A percentile compares a stretch with the other conserved stretches of the same genome.
Conservation (phyloP, 345 rosid species). For the Sapria himalayana region DNA sequence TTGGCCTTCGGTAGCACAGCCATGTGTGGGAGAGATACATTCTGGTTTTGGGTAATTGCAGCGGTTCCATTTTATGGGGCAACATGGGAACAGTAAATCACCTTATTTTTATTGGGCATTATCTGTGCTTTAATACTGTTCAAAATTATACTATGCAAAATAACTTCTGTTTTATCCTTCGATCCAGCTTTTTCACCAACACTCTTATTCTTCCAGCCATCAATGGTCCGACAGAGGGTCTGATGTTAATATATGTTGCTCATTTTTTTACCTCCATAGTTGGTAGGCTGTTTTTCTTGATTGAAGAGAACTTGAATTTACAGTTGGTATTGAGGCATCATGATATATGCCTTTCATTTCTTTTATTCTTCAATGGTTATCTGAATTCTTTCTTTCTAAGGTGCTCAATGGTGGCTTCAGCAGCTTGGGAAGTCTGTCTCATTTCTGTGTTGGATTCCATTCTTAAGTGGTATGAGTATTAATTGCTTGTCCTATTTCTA, state of each 20-base stretch:
- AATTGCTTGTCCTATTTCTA: too few relatives aligned
- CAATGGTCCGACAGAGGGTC: slow-evolving; percentile 97
- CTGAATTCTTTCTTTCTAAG: slow-evolving; percentile 15
- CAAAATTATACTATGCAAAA: too few relatives aligned
- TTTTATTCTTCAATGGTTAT: slow-evolving; percentile 5
- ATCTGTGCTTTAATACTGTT: too few relatives aligned
- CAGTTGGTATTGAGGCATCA: too few relatives aligned
- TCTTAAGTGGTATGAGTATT: slow-evolving; percentile 31
- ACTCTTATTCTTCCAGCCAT: slow-evolving; percentile 80
- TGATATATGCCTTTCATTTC: too few relatives aligned
- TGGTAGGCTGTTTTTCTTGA: slow-evolving; percentile 30
- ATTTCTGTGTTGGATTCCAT: slow-evolving; percentile 63
- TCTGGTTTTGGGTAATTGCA: slow-evolving; percentile 93
- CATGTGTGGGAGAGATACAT: slow-evolving; percentile 75
- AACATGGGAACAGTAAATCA: slow-evolving; percentile 87
- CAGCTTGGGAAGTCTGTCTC: slow-evolving; percentile 46
- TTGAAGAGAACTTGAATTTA: too few relatives aligned
- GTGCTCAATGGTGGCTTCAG: slow-evolving; percentile 93
- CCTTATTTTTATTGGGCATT: too few relatives aligned
- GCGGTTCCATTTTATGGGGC: slow-evolving; percentile 89
- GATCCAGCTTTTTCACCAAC: slow-evolving; percentile 69
- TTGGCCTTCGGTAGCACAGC: slow-evolving; percentile 89
- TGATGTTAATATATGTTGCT: slow-evolving; percentile 52
- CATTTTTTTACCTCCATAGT: slow-evolving; percentile 72
- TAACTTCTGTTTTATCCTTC: slow-evolving; percentile 5